phyloP scores from a whole-genome alignment of 31 red algal genomes.

The Odonthalia washingtoniensis region DNA sequence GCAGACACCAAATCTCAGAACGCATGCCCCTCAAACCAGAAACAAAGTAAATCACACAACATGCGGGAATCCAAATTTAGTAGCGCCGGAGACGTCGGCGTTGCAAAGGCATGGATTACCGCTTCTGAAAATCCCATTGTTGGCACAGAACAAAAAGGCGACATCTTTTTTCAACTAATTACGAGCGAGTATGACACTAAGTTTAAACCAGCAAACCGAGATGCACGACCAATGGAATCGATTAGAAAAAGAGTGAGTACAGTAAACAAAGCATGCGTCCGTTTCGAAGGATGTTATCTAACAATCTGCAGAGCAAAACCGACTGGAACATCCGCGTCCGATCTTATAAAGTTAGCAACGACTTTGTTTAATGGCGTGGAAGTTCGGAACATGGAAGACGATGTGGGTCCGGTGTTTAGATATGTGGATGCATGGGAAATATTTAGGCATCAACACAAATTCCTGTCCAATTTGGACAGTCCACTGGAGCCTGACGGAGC shows the following conservation, averaged over 20 bases:
- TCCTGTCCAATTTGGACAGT: too few relatives aligned
- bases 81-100: slow-evolving; percentile 41
- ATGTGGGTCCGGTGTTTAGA: too few relatives aligned
- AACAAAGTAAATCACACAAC: too few relatives aligned
- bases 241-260: neutral
- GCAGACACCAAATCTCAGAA: too few relatives aligned
- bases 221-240: neutral
- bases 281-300: neutral
- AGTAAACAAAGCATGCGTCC: slow-evolving; percentile 33
- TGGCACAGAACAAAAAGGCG: slow-evolving; percentile 36
- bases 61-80: too few relatives aligned
- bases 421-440: too few relatives aligned
- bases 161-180: slow-evolving; percentile 8
- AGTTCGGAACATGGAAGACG: too few relatives aligned
- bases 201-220: slow-evolving; percentile 46
- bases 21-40: too few relatives aligned
- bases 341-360: slow-evolving; percentile 21
- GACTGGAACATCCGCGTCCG: neutral
- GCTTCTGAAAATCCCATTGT: slow-evolving; percentile 35
- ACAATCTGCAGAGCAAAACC: neutral
- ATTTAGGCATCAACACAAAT: too few relatives aligned
- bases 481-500: too few relatives aligned
- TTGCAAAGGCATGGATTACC: slow-evolving; percentile 42
- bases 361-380: too few relatives aligned
- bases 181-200: slow-evolving; percentile 14